These are phyloP conservation scores for Guyanaporus albipodus DNA, from an alignment of 768 basidiomycete genomes.

Conservation along the genomic window DNA sequence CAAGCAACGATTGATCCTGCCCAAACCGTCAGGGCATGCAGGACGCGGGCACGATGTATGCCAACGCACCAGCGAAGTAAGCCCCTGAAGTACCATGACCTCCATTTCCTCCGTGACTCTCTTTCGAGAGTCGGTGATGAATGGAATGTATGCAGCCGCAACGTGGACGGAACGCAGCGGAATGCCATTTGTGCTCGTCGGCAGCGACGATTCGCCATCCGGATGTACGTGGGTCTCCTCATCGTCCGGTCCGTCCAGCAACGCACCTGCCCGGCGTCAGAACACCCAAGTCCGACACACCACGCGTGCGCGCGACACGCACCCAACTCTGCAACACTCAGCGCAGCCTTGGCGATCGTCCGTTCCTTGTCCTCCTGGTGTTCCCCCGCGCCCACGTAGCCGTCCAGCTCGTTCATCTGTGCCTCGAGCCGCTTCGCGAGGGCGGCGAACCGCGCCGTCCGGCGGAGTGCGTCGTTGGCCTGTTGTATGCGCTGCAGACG, in stretches of 20 bases:
- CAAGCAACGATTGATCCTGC: constrained; percentile 86
- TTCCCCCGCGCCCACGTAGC: constrained; percentile 23
- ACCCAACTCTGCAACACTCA: constrained; percentile 91
- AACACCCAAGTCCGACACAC: neutral
- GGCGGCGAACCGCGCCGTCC: constrained; percentile 80
- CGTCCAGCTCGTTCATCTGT: constrained; percentile 54
- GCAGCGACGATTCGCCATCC: constrained; percentile 10
- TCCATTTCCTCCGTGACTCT: constrained; percentile 87
- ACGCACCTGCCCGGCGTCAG: constrained; percentile 36
- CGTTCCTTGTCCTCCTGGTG: constrained; percentile 80
- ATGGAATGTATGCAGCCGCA: constrained; percentile 64
- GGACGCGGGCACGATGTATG: neutral
- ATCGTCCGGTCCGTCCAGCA: constrained; percentile 44
- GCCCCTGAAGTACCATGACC: constrained; percentile 77
- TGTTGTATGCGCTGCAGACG: constrained; percentile 77
- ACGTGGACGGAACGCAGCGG: constrained; percentile 72
- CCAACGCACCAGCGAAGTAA: constrained; percentile 66
- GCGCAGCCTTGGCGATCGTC: constrained; percentile 87
- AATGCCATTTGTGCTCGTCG: constrained; percentile 32
- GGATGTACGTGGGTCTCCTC: neutral
- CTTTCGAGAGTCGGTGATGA: constrained; percentile 66
- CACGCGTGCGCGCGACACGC: constrained; percentile 33
- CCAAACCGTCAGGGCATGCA: neutral
- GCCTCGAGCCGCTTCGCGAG: constrained; percentile 77
- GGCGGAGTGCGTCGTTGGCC: constrained; percentile 78